phyloP scores from a whole-genome alignment of 1,284 basidiomycete genomes.

The Ustilago lituana region DNA sequence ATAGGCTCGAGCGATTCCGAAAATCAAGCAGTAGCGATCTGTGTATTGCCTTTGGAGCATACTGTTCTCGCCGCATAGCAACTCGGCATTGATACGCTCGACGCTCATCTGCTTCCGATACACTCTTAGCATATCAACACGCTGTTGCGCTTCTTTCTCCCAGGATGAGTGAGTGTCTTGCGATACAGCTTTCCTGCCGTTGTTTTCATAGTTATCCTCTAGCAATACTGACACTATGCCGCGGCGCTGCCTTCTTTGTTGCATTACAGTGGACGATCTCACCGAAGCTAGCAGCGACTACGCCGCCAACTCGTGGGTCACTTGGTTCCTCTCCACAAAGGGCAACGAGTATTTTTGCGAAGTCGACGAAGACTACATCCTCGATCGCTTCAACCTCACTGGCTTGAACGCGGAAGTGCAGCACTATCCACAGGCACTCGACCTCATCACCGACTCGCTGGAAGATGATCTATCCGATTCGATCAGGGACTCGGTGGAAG shows the following conservation, averaged over 20 bases:
- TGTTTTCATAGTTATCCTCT: too few species aligned
- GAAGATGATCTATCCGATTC: constrained; percentile 63
- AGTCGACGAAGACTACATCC: constrained; percentile 98
- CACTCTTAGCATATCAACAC: too few species aligned
- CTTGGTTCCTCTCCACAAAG: constrained; percentile 96
- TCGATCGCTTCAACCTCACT: constrained; percentile 97
- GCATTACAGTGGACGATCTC: constrained; percentile 78
- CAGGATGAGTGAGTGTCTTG: constrained; percentile 20
- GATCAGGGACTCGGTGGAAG: constrained; percentile 61
- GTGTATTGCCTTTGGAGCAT: too few species aligned
- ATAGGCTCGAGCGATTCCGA: too few species aligned
- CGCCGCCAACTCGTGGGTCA: constrained; percentile 84
- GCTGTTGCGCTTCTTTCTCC: background rate
- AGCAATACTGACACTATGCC: too few species aligned
- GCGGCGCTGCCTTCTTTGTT: too few species aligned
- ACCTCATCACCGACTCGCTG: constrained; percentile 81
- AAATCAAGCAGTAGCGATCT: too few species aligned
- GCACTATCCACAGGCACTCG: constrained; percentile 91
- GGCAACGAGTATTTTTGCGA: constrained; percentile 94
- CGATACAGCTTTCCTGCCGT: too few species aligned
- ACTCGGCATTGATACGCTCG: too few species aligned
- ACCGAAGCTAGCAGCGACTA: constrained; percentile 88
- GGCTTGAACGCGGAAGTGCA: constrained; percentile 95
- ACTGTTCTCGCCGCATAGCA: too few species aligned
- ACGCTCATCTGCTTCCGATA: too few species aligned